Evolutionary conservation across 352 stramenopile species (phyloP).

Genomic region (Globisporangium lucens): DNA sequence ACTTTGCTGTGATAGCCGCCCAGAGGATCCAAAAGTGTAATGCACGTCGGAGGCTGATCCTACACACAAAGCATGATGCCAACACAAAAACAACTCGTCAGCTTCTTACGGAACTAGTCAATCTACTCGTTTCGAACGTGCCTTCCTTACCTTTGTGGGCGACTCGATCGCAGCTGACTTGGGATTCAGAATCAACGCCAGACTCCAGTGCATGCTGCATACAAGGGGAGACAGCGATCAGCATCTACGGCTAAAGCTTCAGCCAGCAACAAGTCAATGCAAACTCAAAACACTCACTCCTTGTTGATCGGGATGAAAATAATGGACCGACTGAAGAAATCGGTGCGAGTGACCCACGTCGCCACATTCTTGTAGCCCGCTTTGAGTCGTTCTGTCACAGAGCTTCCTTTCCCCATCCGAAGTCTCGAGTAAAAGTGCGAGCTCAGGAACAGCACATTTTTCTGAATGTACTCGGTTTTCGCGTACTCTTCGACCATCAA

Average conservation of each 20-base stretch:
- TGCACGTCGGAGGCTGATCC: constrained; percentile 46
- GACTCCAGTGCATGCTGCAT: constrained; percentile 75
- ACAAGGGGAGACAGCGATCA: constrained; percentile 14
- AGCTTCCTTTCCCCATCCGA: constrained; percentile 38
- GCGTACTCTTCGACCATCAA: constrained; percentile 54
- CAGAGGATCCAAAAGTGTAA: constrained; percentile 69
- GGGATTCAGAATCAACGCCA: constrained; percentile 78
- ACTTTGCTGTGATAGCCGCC: constrained; percentile 63
- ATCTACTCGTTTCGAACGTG: not conserved
- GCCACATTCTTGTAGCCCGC: constrained; percentile 75
- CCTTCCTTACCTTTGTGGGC: constrained; percentile 21
- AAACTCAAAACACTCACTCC: constrained; percentile 39
- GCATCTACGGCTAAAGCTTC: not conserved
- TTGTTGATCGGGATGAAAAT: constrained; percentile 90
- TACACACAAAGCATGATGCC: not conserved
- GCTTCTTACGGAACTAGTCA: not conserved
- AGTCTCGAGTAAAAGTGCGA: constrained; percentile 79
- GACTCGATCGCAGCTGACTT: constrained; percentile 31
- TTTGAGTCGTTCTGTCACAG: constrained; percentile 32
- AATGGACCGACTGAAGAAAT: constrained; percentile 69
- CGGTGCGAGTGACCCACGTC: constrained; percentile 60
- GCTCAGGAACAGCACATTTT: constrained; percentile 74
- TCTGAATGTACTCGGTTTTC: constrained; percentile 39
- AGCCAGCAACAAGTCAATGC: not conserved
- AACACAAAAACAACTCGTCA: not conserved